phyloP scores from a whole-genome alignment of 2,329 filamentous ascomycete genomes.

The Cercospora janseana region DNA sequence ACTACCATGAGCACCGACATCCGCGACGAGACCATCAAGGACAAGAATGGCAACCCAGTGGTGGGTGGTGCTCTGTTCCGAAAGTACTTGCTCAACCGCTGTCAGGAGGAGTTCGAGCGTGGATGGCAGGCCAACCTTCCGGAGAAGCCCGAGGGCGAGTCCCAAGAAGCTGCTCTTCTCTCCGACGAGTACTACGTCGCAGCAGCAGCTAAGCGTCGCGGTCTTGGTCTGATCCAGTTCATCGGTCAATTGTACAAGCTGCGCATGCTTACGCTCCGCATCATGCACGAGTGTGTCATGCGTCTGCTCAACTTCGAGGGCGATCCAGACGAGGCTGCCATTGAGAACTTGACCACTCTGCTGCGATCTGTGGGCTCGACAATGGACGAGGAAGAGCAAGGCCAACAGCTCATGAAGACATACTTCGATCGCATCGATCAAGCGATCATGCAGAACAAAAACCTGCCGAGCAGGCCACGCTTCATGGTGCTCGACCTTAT shows the following conservation, averaged over 20 bases:
- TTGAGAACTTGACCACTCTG: slow-evolving; percentile 92
- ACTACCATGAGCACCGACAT: slow-evolving; percentile 93
- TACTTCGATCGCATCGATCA: slow-evolving; percentile 88
- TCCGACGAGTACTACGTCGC: slow-evolving; percentile 96
- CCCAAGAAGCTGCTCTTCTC: slow-evolving; percentile 73
- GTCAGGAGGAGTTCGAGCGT: slow-evolving; percentile 97
- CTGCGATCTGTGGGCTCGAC: slow-evolving; percentile 87
- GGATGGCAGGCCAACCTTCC: slow-evolving; percentile 92
- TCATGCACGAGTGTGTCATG: slow-evolving; percentile 99
- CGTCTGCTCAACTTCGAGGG: slow-evolving; percentile 95
- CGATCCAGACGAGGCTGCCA: slow-evolving; percentile 88
- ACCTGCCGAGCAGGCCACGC: slow-evolving; percentile 76
- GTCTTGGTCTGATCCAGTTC: slow-evolving; percentile 96
- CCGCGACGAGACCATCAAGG: slow-evolving; percentile 89
- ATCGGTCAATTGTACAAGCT: slow-evolving; percentile 99
- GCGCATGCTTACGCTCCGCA: slow-evolving; percentile 95
- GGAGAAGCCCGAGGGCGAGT: slow-evolving; percentile 68
- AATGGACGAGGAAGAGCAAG: slow-evolving; percentile 76
- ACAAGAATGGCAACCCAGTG: slow-evolving; percentile 84
- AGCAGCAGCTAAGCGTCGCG: slow-evolving; percentile 90
- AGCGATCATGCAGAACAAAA: slow-evolving; percentile 73
- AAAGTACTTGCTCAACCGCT: slow-evolving; percentile 97
- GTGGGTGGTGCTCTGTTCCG: slow-evolving; percentile 92
- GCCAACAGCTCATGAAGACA: slow-evolving; percentile 79
- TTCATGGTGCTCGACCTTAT: slow-evolving; percentile 97